A percentile compares a stretch with the other conserved stretches of the same genome.
phyloP scores from a whole-genome alignment of 495 filamentous ascomycete genomes.

The Penicillium soppii region DNA sequence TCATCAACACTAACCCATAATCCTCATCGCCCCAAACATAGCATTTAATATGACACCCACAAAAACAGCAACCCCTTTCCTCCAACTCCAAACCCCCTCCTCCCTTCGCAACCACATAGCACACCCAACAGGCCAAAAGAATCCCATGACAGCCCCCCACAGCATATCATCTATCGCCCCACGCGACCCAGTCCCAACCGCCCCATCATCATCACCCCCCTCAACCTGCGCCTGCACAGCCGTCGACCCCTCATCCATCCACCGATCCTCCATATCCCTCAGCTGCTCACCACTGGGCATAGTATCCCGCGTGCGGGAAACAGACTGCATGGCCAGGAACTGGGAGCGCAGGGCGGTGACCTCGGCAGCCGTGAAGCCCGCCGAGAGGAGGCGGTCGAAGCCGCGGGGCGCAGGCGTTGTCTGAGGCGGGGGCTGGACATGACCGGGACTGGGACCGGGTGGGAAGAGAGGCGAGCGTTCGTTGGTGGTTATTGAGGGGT shows the following conservation, averaged over 20 bases:
- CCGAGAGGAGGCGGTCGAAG: slow-evolving; percentile 80
- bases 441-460: not conserved
- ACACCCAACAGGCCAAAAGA: slow-evolving; percentile 89
- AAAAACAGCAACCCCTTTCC: slow-evolving; percentile 80
- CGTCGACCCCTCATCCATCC: slow-evolving; percentile 76
- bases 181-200: slow-evolving; percentile 41
- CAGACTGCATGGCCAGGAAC: slow-evolving; percentile 75
- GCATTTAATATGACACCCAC: slow-evolving; percentile 76
- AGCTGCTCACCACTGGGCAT: slow-evolving; percentile 68
- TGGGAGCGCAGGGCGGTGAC: slow-evolving; percentile 79
- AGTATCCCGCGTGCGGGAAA: slow-evolving; percentile 77
- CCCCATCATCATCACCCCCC: slow-evolving; percentile 52
- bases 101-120: slow-evolving; percentile 82
- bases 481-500: not conserved
- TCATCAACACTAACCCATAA: slow-evolving; percentile 36
- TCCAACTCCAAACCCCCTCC: slow-evolving; percentile 81
- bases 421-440: slow-evolving; percentile 9
- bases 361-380: slow-evolving; percentile 79
- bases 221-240: slow-evolving; percentile 39
- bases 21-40: slow-evolving; percentile 65
- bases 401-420: slow-evolving; percentile 64
- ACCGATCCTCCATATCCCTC: slow-evolving; percentile 76
- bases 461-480: slow-evolving; percentile 8
- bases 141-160: slow-evolving; percentile 84
- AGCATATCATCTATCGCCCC: slow-evolving; percentile 78